Evolutionary conservation across 345 rosid species (phyloP).

Genomic region (Capsella bursapastoris): DNA sequence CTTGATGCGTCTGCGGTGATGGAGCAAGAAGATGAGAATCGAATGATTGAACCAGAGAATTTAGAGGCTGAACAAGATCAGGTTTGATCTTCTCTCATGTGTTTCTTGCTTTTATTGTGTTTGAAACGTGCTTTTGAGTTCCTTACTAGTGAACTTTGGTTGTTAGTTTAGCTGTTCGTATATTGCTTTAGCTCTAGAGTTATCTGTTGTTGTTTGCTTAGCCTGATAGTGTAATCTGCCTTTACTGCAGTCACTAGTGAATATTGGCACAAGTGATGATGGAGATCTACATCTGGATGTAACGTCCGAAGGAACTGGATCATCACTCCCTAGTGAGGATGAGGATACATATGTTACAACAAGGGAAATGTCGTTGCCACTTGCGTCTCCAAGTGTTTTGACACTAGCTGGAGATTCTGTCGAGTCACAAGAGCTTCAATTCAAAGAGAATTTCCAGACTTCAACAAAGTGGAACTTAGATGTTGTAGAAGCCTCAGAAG

Average conservation of each 20-base stretch:
- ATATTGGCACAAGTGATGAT: conserved; percentile 40
- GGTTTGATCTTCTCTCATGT: conserved; percentile 44
- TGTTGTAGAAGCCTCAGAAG: conserved; percentile 23
- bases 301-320: conserved; percentile 48
- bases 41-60: conserved; percentile 39
- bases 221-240: conserved; percentile 5
- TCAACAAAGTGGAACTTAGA: conserved; percentile 32
- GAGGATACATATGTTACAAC: conserved; percentile 36
- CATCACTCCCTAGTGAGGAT: conserved; percentile 50
- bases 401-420: conserved; percentile 33
- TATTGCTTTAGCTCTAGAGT: not conserved
- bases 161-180: conserved; percentile 5
- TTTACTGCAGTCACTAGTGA: conserved; percentile 32
- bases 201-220: conserved; percentile 3
- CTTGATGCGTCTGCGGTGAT: conserved; percentile 44
- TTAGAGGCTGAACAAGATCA: conserved; percentile 34
- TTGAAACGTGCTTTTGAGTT: conserved; percentile 7
- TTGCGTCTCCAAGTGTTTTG: conserved; percentile 30
- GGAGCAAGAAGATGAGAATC: conserved; percentile 49
- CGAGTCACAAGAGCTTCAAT: conserved; percentile 37
- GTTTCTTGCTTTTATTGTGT: conserved; percentile 12
- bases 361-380: conserved; percentile 44
- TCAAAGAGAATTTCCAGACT: conserved; percentile 33
- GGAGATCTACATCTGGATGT: conserved; percentile 47
- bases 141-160: conserved; percentile 1